Evolutionary conservation across 352 stramenopile species (phyloP).

Genomic region (Peronospora farinosa): DNA sequence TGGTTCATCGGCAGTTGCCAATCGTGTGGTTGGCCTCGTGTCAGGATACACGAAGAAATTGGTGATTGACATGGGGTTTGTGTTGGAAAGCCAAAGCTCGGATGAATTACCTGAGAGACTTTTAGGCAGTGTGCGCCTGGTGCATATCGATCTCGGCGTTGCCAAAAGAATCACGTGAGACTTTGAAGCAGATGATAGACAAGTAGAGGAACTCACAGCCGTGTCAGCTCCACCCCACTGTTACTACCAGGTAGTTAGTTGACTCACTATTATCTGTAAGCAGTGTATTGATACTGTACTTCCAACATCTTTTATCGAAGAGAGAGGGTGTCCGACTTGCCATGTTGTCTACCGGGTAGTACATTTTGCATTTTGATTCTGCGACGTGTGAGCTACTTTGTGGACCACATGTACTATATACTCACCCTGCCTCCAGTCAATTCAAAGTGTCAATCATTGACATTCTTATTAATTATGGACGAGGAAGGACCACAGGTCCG

Average conservation of each 20-base stretch:
- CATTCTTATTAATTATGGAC: neutral
- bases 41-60: conserved; percentile 74
- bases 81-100: conserved; percentile 54
- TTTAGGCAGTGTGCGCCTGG: conserved; percentile 52
- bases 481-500: conserved; percentile 6
- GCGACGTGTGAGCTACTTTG: neutral
- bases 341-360: too few species aligned
- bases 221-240: too few species aligned
- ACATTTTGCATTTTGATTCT: neutral
- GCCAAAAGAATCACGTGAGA: conserved; percentile 31
- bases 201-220: conserved; percentile 10
- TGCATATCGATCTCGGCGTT: conserved; percentile 58
- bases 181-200: conserved; percentile 19
- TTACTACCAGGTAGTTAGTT: neutral
- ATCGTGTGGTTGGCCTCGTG: conserved; percentile 65
- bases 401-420: too few species aligned
- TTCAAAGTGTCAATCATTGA: neutral
- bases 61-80: conserved; percentile 78
- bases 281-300: too few species aligned
- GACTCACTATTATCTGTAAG: neutral
- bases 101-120: conserved; percentile 70
- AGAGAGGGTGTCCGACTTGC: too few species aligned
- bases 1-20: conserved; percentile 61
- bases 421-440: neutral
- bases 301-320: too few species aligned